Base-by-base conservation (phyloP, 805 yeast species). In the Barnettozyma populi region DNA sequence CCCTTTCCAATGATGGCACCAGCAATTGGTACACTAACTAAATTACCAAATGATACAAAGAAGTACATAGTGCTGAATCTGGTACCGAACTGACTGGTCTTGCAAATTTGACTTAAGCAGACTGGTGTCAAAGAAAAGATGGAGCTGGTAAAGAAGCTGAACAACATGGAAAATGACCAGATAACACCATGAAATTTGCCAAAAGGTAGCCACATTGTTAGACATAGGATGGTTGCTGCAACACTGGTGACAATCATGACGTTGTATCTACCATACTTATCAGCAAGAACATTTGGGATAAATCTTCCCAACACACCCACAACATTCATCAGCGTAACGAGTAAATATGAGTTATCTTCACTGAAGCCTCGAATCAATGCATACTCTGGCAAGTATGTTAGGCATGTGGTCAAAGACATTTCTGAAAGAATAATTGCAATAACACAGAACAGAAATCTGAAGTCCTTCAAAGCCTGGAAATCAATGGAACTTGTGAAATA, bases 31-130 rank as follows among this genome's bases (percentile, higher is more conserved):
- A 77, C 66, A 29, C 73, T 68, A 1, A 73, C 65, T 41, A 78
- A 63, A 36, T 71, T 69, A 13, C 73, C 76, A 55, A 79, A 71
- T 1, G 85, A 73, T 7, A 78, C 83, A 56, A 79, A 66, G 36
- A 78, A 76, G 58, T 80, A 82, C 63, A 79, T 73, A 7, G 80
- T 74, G 2, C 80, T 74, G 53, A 75, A 76, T 23, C 78, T 69
- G 54, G 68, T 70, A 20, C 82, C 82, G 59, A 75, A 76, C 46
- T 67, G 71, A 40, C 74, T 74, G 7, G 74, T 71, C 41, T 72
- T 72, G 23, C 80, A 75, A 32, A 80, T 76, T 49, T 78, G 79
- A 1, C 80, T 80, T 36, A 78, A 66, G 51, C 82, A 75, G 5
- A 78, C 80, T 4, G 61, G 59, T 10, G 52, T 47, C 34, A 57